A percentile compares a stretch with the other conserved stretches of the same genome.
phyloP scores from a whole-genome alignment of 2,329 filamentous ascomycete species.

The Sporothrix globosa region DNA sequence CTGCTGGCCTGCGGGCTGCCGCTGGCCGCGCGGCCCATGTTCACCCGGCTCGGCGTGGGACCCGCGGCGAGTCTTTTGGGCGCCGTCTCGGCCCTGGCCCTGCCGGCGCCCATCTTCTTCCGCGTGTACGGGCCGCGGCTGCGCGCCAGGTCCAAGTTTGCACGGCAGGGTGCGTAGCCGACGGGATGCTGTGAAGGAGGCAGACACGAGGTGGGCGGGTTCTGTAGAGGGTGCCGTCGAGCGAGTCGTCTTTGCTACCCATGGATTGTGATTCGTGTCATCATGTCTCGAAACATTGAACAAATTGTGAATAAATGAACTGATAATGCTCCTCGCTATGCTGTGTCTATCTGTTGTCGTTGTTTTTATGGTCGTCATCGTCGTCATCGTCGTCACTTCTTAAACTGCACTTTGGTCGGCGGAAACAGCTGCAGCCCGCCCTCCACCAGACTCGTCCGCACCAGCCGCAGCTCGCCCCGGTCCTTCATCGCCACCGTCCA shows the following conservation, averaged over 20 bases:
- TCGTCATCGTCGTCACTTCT: neutral
- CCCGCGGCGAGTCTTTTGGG: slow-evolving; percentile 36
- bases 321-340: too few relatives aligned
- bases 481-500: slow-evolving; percentile 37
- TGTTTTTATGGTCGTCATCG: neutral
- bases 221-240: too few relatives aligned
- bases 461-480: slow-evolving; percentile 35
- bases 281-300: too few relatives aligned
- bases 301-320: too few relatives aligned
- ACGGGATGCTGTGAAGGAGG: too few relatives aligned
- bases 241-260: too few relatives aligned
- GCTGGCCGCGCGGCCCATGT: slow-evolving; percentile 63
- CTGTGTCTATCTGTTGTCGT: neutral
- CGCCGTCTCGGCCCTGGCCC: slow-evolving; percentile 50
- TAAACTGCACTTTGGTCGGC: slow-evolving; percentile 33
- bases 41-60: slow-evolving; percentile 45
- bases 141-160: slow-evolving; percentile 34
- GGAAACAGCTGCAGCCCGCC: slow-evolving; percentile 34
- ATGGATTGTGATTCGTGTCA: too few relatives aligned
- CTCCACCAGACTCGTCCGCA: slow-evolving; percentile 36
- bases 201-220: too few relatives aligned
- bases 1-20: slow-evolving; percentile 63
- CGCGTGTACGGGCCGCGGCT: slow-evolving; percentile 32
- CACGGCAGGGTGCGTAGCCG: neutral
- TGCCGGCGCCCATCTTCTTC: slow-evolving; percentile 53